phyloP scores from a whole-genome alignment of 176 grass and related monocot species.

The Bromus sterilis region DNA sequence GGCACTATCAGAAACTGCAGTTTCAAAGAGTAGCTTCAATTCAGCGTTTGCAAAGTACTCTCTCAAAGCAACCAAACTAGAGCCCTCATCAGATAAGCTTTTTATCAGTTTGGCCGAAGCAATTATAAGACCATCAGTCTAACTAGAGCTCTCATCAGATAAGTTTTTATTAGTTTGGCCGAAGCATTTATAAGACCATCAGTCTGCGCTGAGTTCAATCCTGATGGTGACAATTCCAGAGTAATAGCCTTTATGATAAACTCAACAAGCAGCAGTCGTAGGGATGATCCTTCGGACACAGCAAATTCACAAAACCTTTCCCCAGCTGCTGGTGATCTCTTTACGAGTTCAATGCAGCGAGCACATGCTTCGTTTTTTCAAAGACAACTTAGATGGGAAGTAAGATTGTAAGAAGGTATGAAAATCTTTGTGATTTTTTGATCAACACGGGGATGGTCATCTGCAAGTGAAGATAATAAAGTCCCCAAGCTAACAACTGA shows the following conservation, averaged over 20 bases:
- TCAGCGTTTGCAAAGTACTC: slow-evolving; percentile 57
- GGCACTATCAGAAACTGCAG: slow-evolving; percentile 57
- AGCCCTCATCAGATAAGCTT: slow-evolving; percentile 41
- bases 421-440: slow-evolving; percentile 86
- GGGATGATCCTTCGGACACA: slow-evolving; percentile 69
- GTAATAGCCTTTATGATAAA: slow-evolving; percentile 48
- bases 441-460: slow-evolving; percentile 78
- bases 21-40: slow-evolving; percentile 52
- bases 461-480: slow-evolving; percentile 68
- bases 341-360: slow-evolving; percentile 73
- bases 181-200: no score
- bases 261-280: slow-evolving; percentile 54
- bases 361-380: slow-evolving; percentile 67
- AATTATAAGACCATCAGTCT: slow-evolving; percentile 77
- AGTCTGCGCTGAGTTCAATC: slow-evolving; percentile 52
- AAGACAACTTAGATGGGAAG: slow-evolving; percentile 70
- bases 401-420: slow-evolving; percentile 80
- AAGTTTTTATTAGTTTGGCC: no score
- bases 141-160: no score
- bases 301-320: slow-evolving; percentile 92
- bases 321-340: slow-evolving; percentile 69
- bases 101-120: slow-evolving; percentile 68
- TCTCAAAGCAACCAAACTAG: slow-evolving; percentile 44
- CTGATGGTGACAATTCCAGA: slow-evolving; percentile 61
- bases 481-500: slow-evolving; percentile 62